Evolutionary conservation across 2,329 filamentous ascomycete genomes (phyloP), one percentile per base, ranked within the genome.

Genomic region (Exophiala xenobiotica): DNA sequence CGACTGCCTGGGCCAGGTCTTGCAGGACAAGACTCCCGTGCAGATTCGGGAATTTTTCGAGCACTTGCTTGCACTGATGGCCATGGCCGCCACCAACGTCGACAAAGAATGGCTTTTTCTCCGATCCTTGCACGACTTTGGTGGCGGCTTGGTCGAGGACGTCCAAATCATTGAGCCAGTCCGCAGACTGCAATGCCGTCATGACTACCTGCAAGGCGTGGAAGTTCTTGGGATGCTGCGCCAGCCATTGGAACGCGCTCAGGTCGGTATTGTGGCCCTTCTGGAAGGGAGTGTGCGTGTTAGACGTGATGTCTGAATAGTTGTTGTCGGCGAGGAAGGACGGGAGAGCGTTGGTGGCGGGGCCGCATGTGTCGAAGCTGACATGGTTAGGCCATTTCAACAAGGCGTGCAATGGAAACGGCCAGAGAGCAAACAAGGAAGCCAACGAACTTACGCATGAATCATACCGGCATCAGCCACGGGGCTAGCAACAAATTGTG

Each of bases 1-100:
- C 51, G n/a, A 73, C 60, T 2, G 63, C 63, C 19, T 64, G 52
- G 1, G 65, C 66, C 3, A 66, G 59, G 49, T 77, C 74, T 51
- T 77, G 68, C 2, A 77, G 56, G 18, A 64, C 49, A 12, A 63
- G 22, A 2, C 49, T 20, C 5, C 56, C 56, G 3, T 33, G 4
- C 3, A 61, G 27, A 3, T 53, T 22, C 1, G 62, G 60, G 27
- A 57, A 53, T 20, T 54, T 59, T 12, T 51, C 37, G 8, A 46
- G 43, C 6, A 63, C 41, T 6, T 46, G 46, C 27, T 43, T 24
- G 24, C 46, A 46, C 35, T 62, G 56, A 18, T 61, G 56, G 16
- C 61, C 61, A 24, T 43, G 49, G 16, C 54, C 53, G 12, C 59
- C 61, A n/a, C 61, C 61, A 8, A 63, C 58, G 53, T 58, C 54